Evolutionary conservation across 495 filamentous ascomycete species (phyloP), one percentile per base, ranked within the genome.

Genomic region (Saxispiralis lemnorum): DNA sequence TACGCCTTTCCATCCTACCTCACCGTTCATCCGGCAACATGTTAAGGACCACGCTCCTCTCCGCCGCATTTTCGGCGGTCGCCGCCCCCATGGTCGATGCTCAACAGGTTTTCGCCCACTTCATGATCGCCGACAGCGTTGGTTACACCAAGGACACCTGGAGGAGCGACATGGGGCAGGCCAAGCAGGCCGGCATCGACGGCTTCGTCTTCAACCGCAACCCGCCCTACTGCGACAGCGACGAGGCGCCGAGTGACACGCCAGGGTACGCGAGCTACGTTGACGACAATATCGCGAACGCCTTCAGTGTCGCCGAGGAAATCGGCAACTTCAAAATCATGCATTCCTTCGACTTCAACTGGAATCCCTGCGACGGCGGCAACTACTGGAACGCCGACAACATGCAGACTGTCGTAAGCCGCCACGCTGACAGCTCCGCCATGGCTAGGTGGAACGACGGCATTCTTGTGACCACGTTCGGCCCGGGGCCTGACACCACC

Each of bases 401-500:
- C 39, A 56, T 56, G 53, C 33, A 34, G 13, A 39, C 37, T 13
- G 51, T 48, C 21, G 43, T 56, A 24, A 38, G 20, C 2, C 51
- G 46, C 19, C 44, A 51, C 39, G 42, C 53, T 7, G 38, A 34
- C 28, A 51, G 32, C 37, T 35, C 45, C 9, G 51, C 53, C 1
- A 40, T 46, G 3, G 48, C 45, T 37, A 44, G 40, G 5, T 54
- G 51, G 51, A 48, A 51, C 51, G 46, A 41, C 41, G 44, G 54
- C 35, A 45, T 56, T 30, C 48, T 56, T 11, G 53, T 56, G 9
- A 45, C 53, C 13, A 56, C 53, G n/a, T 53, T 48, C 38, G 53
- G 41, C 9, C 24, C 24, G 5, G 24, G 24, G 24, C 24, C 24
- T 18, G 53, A 51, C 39, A 40, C 48, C 37, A 36, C 39, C 19